Percentiles rank a stretch among this genome's conserved stretches.
These are phyloP conservation scores for Capsella rubella DNA, from an alignment of 441 rosid species.

Conservation along the genomic window DNA sequence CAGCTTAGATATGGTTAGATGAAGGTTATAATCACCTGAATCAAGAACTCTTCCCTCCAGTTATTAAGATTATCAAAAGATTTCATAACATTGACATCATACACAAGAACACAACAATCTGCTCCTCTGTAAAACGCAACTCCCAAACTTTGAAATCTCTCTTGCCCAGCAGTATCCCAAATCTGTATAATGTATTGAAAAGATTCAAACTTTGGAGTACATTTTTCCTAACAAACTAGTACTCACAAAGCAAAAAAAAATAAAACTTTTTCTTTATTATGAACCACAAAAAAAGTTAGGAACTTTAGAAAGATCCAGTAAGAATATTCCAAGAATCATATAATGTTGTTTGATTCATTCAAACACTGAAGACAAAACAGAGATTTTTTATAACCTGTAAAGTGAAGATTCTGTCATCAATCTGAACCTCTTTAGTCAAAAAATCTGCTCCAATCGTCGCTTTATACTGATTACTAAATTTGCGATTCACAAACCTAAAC, in stretches of 20 bases:
- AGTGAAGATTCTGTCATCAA: slow-evolving; percentile 88
- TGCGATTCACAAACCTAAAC: slow-evolving; percentile 84
- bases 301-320: slow-evolving; percentile 21
- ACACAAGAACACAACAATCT: slow-evolving; percentile 75
- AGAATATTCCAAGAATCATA: slow-evolving; percentile 31
- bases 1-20: not conserved
- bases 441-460: slow-evolving; percentile 82
- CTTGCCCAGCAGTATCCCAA: slow-evolving; percentile 91
- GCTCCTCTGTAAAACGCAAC: slow-evolving; percentile 87
- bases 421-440: slow-evolving; percentile 79
- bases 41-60: slow-evolving; percentile 91
- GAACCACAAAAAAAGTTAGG: not conserved
- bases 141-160: slow-evolving; percentile 75
- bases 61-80: slow-evolving; percentile 88
- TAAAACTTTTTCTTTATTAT: not conserved
- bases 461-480: slow-evolving; percentile 92
- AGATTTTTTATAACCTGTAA: slow-evolving; percentile 62
- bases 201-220: not conserved
- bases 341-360: slow-evolving; percentile 15
- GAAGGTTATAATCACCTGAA: slow-evolving; percentile 50
- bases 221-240: not conserved
- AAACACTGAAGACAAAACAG: not conserved
- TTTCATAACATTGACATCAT: slow-evolving; percentile 87
- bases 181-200: slow-evolving; percentile 32
- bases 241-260: not conserved